Evolutionary conservation across 306 rosid species (phyloP).

Genomic region (Cucumis melo): DNA sequence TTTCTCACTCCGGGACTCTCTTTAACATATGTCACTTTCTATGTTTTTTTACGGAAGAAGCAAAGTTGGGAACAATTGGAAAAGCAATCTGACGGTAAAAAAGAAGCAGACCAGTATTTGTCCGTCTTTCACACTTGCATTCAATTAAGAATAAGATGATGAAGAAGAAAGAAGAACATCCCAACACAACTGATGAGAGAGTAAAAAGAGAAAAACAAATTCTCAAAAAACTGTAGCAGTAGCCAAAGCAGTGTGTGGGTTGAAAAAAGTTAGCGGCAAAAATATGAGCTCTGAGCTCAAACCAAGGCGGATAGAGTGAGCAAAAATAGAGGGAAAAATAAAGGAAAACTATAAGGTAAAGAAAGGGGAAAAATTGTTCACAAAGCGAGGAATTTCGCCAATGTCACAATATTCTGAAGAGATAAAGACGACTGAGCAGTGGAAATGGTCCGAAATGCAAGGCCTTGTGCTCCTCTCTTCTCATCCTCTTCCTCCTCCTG

Average conservation of each 20-base stretch:
- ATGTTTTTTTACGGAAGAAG: slow-evolving; percentile 31
- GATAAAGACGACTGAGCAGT: slow-evolving; percentile 71
- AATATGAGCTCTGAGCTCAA: background rate
- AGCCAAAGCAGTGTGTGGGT: background rate
- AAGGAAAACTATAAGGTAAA: slow-evolving; percentile 20
- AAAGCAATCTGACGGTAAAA: slow-evolving; percentile 13
- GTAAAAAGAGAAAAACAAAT: background rate
- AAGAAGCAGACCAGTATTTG: background rate
- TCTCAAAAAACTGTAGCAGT: background rate
- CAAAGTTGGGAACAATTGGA: slow-evolving; percentile 26
- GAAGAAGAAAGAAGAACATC: background rate
- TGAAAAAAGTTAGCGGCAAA: slow-evolving; percentile 2
- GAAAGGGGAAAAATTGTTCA: slow-evolving; percentile 18
- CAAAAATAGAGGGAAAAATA: background rate
- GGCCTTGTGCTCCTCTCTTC: slow-evolving; percentile 62
- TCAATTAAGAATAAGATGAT: background rate
- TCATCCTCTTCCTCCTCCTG: slow-evolving; percentile 12
- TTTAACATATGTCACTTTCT: slow-evolving; percentile 39
- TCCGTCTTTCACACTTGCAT: background rate
- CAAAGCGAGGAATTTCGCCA: slow-evolving; percentile 45
- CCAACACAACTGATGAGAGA: background rate
- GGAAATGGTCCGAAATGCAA: slow-evolving; percentile 99
- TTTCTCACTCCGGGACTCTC: slow-evolving; percentile 11
- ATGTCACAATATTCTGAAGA: slow-evolving; percentile 90
- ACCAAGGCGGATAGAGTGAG: background rate